A percentile compares a stretch with the other conserved stretches of the same genome.
phyloP scores from a whole-genome alignment of 2,329 filamentous ascomycete species.

The Monosporascus ibericus region DNA sequence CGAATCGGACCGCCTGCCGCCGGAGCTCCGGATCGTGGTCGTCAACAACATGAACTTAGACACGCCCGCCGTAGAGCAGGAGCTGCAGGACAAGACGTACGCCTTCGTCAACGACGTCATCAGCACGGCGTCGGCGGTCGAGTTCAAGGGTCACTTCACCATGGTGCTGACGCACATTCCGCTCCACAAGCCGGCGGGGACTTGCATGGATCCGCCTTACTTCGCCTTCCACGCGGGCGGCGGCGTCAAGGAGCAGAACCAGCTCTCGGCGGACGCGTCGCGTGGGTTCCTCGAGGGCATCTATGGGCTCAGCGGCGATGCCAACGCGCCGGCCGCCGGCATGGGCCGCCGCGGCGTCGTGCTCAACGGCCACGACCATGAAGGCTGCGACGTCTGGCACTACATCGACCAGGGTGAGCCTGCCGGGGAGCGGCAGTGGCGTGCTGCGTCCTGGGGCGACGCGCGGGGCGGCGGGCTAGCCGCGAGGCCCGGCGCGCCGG shows the following conservation, averaged over 20 bases:
- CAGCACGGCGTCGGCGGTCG: constrained; percentile 53
- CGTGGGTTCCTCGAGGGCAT: constrained; percentile 76
- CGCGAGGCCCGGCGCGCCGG: constrained; percentile 42
- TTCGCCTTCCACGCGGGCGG: constrained; percentile 73
- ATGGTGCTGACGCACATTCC: constrained; percentile 89
- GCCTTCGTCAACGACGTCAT: constrained; percentile 68
- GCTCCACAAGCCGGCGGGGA: constrained; percentile 71
- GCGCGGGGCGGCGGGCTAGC: constrained; percentile 36
- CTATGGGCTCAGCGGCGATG: constrained; percentile 66
- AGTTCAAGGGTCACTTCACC: constrained; percentile 63
- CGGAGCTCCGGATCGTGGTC: constrained; percentile 75
- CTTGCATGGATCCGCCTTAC: constrained; percentile 79
- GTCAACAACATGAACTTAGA: constrained; percentile 95
- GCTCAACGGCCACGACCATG: constrained; percentile 91
- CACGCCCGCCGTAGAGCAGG: constrained; percentile 61
- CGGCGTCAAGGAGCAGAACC: constrained; percentile 85
- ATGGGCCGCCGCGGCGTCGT: constrained; percentile 69
- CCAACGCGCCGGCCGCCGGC: constrained; percentile 52
- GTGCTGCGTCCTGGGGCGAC: constrained; percentile 41
- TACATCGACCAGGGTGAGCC: constrained; percentile 60
- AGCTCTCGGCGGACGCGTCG: constrained; percentile 68
- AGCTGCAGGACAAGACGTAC: constrained; percentile 72
- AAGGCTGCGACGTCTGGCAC: constrained; percentile 87
- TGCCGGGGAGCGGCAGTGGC: constrained; percentile 41
- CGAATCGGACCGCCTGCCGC: constrained; percentile 42